Percentiles rank a stretch among this genome's conserved stretches.
These are phyloP conservation scores for Phytophthora litchii DNA, from an alignment of 352 stramenopile genomes.

Conservation along the genomic window DNA sequence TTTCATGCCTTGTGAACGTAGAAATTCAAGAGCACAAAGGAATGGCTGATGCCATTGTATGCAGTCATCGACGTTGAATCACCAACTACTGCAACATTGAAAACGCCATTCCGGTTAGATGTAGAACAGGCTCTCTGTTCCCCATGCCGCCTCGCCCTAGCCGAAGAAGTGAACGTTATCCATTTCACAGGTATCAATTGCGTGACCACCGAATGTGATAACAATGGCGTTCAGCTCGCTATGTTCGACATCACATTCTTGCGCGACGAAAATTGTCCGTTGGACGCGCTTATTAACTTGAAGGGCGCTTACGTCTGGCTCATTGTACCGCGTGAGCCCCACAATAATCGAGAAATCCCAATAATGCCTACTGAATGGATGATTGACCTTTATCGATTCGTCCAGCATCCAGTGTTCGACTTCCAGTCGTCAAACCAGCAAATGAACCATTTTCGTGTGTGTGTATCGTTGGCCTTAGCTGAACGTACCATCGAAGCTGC, in stretches of 20 bases:
- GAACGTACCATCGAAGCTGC: slow-evolving; percentile 49
- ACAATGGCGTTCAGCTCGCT: background rate
- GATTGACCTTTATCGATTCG: slow-evolving; percentile 51
- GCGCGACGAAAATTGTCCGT: slow-evolving; percentile 45
- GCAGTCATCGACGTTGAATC: slow-evolving; percentile 41
- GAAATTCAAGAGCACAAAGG: slow-evolving; percentile 50
- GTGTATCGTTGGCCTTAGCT: slow-evolving; percentile 26
- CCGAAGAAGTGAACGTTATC: slow-evolving; percentile 46
- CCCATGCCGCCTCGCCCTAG: slow-evolving; percentile 35
- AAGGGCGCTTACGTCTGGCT: slow-evolving; percentile 49
- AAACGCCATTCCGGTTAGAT: slow-evolving; percentile 35
- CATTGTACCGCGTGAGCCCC: slow-evolving; percentile 20
- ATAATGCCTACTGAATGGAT: slow-evolving; percentile 51
- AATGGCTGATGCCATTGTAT: slow-evolving; percentile 63
- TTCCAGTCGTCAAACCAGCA: slow-evolving; percentile 22
- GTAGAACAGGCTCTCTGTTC: slow-evolving; percentile 23
- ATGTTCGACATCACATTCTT: slow-evolving; percentile 41
- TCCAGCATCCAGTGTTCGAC: slow-evolving; percentile 57
- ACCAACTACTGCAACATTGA: slow-evolving; percentile 28
- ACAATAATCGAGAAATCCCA: background rate
- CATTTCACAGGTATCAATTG: slow-evolving; percentile 31
- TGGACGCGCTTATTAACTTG: slow-evolving; percentile 34
- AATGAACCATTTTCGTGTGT: slow-evolving; percentile 49
- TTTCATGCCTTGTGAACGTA: slow-evolving; percentile 8
- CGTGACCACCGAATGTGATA: background rate